These are phyloP conservation scores for Thraustotheca clavata DNA, from an alignment of 352 stramenopile genomes.

Conservation along the genomic window DNA sequence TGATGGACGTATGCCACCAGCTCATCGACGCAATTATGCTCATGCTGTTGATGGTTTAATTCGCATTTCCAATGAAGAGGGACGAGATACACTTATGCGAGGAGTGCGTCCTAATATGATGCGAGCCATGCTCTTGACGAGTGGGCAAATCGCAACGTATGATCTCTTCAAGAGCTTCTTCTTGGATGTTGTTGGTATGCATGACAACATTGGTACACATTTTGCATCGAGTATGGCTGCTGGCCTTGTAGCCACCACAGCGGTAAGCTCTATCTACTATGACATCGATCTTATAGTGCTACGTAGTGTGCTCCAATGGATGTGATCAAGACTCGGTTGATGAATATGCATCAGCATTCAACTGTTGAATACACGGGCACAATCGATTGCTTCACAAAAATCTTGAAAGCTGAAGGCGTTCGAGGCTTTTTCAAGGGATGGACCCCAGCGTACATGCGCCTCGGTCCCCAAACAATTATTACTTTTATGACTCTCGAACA, in stretches of 20 bases:
- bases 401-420: conserved; percentile 64
- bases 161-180: conserved; percentile 58
- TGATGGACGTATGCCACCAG: conserved; percentile 46
- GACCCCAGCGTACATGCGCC: conserved; percentile 74
- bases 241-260: conserved; percentile 65
- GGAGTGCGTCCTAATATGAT: conserved; percentile 79
- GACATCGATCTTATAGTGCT: neutral
- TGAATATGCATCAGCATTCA: conserved; percentile 61
- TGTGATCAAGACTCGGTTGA: conserved; percentile 74
- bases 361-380: conserved; percentile 66
- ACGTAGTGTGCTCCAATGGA: conserved; percentile 52
- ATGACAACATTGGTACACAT: conserved; percentile 67
- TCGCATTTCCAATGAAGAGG: conserved; percentile 58
- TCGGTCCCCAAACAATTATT: conserved; percentile 70
- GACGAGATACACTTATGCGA: conserved; percentile 46
- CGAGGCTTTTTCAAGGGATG: conserved; percentile 77
- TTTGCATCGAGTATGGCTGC: conserved; percentile 67
- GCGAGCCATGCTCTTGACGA: conserved; percentile 74
- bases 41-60: conserved; percentile 65
- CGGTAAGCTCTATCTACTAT: conserved; percentile 6
- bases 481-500: conserved; percentile 85
- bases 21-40: conserved; percentile 74
- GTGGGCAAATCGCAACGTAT: conserved; percentile 75
- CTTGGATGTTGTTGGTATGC: conserved; percentile 37
- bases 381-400: conserved; percentile 73